Evolutionary conservation across 805 yeast genomes (phyloP), one percentile per base, ranked within the genome.

Genomic region (Debaryomyces hansenii): DNA sequence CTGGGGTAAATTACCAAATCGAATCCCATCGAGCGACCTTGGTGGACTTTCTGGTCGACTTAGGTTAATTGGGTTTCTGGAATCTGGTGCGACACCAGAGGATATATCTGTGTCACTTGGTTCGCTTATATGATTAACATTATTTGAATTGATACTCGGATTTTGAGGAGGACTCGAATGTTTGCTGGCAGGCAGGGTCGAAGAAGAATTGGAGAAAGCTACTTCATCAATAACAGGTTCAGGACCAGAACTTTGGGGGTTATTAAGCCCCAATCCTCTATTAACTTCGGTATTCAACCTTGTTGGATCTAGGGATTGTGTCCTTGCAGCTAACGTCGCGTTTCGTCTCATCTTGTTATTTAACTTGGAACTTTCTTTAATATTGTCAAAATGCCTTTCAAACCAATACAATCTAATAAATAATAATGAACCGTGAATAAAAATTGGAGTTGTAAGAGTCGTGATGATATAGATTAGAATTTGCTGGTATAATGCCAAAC

Each of bases 391-490:
- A 55, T 85, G 79, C 53, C 89, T 79, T 62, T 90, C 96, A 66
- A 88, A 94, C 89, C 96, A 87, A 62, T 87, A 88, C 39, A 94
- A 70, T 42, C 99, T 77, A 8, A 91, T 70, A 51, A 89, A 81
- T 7, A 90, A 83, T 31, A 94, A 70, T 1, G 80, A 77, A 0
- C 96, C 82, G 62, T 94, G 96, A 44, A 95, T 88, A 60, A 85
- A 85, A 16, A 94, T 87, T 1, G 98, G 98, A 0, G 96, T 90
- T 4, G 95, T 79, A 16, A 90, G 55, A 51, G 82, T 72, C 24
- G 91, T 68, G 2, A 82, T 49, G 10, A 87, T 52, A 60, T 84
- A 89, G 2, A 92, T 64, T 8, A 78, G 72, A 12, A 90, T 78
- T 60, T 92, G 98, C 64, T 94, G 99, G 67, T 85, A 92, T 38